Base-by-base conservation (phyloP, 345 rosid species). In the Citrus medica region DNA sequence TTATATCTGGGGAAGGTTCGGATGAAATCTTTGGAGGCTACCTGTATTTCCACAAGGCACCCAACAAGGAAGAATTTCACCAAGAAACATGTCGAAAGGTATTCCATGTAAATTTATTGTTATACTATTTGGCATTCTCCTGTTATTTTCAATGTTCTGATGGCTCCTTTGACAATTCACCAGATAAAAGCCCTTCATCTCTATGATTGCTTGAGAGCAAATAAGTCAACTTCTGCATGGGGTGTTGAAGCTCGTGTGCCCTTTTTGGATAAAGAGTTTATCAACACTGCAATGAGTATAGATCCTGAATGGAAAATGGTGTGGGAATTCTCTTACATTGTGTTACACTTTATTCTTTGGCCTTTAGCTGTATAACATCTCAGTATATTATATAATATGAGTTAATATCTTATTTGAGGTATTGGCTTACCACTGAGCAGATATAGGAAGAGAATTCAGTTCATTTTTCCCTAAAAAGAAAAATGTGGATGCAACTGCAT, bases 241-340 rank as follows among this genome's bases (percentile, higher is more conserved):
- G 97, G 97, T 78, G 84, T 93, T 81, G 95, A 93, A 87, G 97
- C 95, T 83, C 95, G 97, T 82, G 95, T 93, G 46, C 97, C 97
- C 82, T 93, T 93, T 82, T 81, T 93, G 35, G 95, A 93, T 82
- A 91, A 90, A 86, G 95, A 87, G 63, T 93, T 93, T 75, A 82
- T 93, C 74, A 63, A 85, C 63, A 64, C 83, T 42, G 92, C 97
- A 6, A 93, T 93, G 97, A 89, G 89, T 85, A 87, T 91, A 27
- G 92, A 93, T 81, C 97, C 97, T 19, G 92, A 93, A 67, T 93
- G 91, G 95, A 93, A 93, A 80, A 90, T 93, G 97, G 97, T 93
- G 87, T 14, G 76, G 56, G 37, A 55, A 27, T 55, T 79, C 63
- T 78, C 67, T 24, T 67, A n/a, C 28, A 22, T 48, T 37, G 19